These are phyloP conservation scores for Malus hybrid DNA, from an alignment of 331 rosid genomes.

Conservation along the genomic window DNA sequence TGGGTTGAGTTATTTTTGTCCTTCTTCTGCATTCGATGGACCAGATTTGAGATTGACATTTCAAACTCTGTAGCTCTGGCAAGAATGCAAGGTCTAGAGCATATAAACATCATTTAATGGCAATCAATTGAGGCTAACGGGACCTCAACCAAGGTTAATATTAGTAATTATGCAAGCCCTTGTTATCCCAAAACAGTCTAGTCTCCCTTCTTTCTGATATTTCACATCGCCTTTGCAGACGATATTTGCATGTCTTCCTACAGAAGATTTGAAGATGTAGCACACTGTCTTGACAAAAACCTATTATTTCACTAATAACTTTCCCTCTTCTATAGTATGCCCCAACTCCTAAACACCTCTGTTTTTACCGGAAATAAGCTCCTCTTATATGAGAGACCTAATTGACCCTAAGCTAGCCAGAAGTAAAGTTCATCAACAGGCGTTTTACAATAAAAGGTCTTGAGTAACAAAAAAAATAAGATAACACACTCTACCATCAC, in stretches of 20 bases:
- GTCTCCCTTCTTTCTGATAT: not conserved
- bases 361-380: not conserved
- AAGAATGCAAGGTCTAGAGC: too few relatives aligned
- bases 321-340: not conserved
- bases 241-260: not conserved
- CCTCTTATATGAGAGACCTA: not conserved
- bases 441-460: not conserved
- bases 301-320: not conserved
- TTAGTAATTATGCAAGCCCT: not conserved
- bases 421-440: not conserved
- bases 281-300: not conserved
- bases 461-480: not conserved
- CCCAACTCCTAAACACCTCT: not conserved
- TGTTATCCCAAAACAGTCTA: not conserved
- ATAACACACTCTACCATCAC: not conserved
- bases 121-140: not conserved
- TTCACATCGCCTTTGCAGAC: not conserved
- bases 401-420: not conserved
- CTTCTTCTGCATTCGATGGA: not conserved
- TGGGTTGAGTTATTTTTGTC: not conserved
- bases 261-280: not conserved
- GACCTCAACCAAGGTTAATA: not conserved
- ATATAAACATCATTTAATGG: too few relatives aligned
- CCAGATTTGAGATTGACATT: not conserved
- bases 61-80: not conserved